These are phyloP conservation scores for Pyrus pyrifolia DNA, from an alignment of 306 rosid genomes.

Conservation along the genomic window DNA sequence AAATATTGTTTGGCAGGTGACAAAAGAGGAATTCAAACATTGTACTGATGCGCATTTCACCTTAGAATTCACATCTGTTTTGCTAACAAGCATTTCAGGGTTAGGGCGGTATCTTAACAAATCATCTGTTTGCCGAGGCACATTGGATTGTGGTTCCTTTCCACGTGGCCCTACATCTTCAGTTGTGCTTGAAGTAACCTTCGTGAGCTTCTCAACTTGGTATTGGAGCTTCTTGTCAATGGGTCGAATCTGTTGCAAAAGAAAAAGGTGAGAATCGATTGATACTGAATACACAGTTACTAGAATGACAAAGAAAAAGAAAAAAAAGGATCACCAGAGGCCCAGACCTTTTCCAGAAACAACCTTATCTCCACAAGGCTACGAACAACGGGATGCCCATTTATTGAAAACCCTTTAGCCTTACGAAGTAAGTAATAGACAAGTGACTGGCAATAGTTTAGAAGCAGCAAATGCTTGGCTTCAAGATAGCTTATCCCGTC, in stretches of 20 bases:
- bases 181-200: constrained; percentile 33
- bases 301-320: background rate
- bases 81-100: constrained; percentile 66
- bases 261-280: constrained; percentile 11
- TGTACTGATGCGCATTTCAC: constrained; percentile 25
- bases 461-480: constrained; percentile 72
- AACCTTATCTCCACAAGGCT: constrained; percentile 77
- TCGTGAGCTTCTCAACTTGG: constrained; percentile 77
- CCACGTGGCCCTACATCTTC: constrained; percentile 27
- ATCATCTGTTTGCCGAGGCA: constrained; percentile 40
- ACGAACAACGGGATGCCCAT: constrained; percentile 65
- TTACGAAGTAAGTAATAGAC: constrained; percentile 75
- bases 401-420: constrained; percentile 65
- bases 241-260: constrained; percentile 59
- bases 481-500: constrained; percentile 89
- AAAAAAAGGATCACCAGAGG: constrained; percentile 10
- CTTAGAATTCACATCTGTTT: constrained; percentile 30
- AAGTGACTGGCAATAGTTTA: constrained; percentile 76
- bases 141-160: constrained; percentile 37
- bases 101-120: constrained; percentile 69
- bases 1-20: background rate
- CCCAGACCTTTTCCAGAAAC: constrained; percentile 85
- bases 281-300: background rate
- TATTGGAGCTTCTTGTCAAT: constrained; percentile 85
- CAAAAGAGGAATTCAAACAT: background rate